Evolutionary conservation across 371 early-diverging fungal genomes (phyloP), one percentile per base, ranked within the genome.

Genomic region (Massospora cicadina): DNA sequence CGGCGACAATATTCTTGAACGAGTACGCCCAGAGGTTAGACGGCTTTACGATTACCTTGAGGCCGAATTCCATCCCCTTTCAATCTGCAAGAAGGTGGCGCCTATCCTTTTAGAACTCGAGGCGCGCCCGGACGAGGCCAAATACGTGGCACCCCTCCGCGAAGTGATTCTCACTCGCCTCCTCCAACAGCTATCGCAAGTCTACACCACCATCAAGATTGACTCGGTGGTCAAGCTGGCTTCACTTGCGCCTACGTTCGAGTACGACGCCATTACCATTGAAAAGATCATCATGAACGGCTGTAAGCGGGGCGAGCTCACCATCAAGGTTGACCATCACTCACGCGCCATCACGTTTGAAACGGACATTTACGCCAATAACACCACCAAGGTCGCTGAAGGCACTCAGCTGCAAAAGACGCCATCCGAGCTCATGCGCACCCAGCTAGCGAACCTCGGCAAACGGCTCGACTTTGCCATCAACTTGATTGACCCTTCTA

Each of bases 281-380:
- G 98, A 98, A 77, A 88, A 90, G 74, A 93, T 96, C 75, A 87
- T 97, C 68, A 92, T 97, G 91, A 86, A 90, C 72, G 98, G 95
- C 33, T 92, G 93, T 75, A 87, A 92, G 66, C 89, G 89, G 72
- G 93, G 94, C 53, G 96, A 98, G 73, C 79, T 98, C 67, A 83
- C 84, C 67, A 92, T 98, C 70, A 90, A 94, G 65, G 82, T 98
- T 65, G 91, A 98, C 75, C 93, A 96, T 76, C 80, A 83, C 65
- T 82, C 90, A n/a, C 85, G 86, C 68, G 84, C 89, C 64, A 77
- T 97, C 65, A 86, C 85, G 56, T 96, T 97, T 65, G 92, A 92
- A 71, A 87, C 89, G 28, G 85, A 91, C 66, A 79, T 93, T 58
- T 80, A 81, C 69, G 76, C 87, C 32, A 78, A 84, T 60, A 80